Percentiles rank a stretch among this genome's conserved stretches.
Conservation (phyloP, 441 rosid species). For the Gossypium gossypioides region DNA sequence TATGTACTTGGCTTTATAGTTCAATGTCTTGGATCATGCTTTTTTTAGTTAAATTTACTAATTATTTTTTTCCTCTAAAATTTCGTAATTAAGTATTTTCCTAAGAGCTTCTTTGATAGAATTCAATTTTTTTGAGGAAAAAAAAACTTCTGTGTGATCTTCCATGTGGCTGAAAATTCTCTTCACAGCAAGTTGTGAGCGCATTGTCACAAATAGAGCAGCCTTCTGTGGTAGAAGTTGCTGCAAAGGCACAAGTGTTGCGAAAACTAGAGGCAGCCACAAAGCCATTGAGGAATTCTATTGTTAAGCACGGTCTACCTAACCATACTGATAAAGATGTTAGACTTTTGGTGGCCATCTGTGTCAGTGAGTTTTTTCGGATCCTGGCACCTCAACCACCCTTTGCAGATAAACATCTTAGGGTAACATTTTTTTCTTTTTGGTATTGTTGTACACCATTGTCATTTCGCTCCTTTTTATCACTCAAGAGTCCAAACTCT, state of each 20-base stretch:
- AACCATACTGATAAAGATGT: conserved; percentile 62
- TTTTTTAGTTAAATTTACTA: not conserved
- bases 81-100: not conserved
- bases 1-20: not conserved
- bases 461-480: not conserved
- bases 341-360: conserved; percentile 60
- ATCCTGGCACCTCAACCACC: conserved; percentile 78
- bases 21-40: not conserved
- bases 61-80: not conserved
- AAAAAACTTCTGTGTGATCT: not conserved
- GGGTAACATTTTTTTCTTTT: conserved; percentile 32
- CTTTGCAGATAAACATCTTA: conserved; percentile 59
- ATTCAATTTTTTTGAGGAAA: not conserved
- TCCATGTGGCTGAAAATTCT: not conserved
- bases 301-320: conserved; percentile 51
- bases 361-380: conserved; percentile 63
- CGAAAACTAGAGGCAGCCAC: conserved; percentile 35
- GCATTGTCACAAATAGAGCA: conserved; percentile 61
- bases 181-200: conserved; percentile 55
- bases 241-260: conserved; percentile 26
- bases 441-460: not conserved
- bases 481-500: not conserved
- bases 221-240: conserved; percentile 33
- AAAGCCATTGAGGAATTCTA: conserved; percentile 43
- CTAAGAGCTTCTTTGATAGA: not conserved